A percentile compares a stretch with the other conserved stretches of the same genome.
These are phyloP conservation scores for Paraphoma sp. DNA, from an alignment of 2,329 filamentous ascomycete species.

Conservation along the genomic window DNA sequence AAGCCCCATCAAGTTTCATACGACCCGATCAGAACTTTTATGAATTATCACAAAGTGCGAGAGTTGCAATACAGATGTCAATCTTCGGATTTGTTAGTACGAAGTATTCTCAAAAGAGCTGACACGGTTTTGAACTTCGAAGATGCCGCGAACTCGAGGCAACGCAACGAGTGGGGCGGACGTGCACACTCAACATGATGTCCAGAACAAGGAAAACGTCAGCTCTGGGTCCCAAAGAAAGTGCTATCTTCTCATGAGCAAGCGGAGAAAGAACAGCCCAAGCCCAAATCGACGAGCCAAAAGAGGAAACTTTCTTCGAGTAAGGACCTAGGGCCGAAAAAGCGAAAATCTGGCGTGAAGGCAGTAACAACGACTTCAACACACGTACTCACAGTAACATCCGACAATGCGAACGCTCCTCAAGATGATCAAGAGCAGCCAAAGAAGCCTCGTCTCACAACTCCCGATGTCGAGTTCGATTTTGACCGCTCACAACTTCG, in stretches of 20 bases:
- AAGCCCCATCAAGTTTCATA: no score
- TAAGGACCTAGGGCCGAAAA: no score
- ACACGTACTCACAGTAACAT: no score
- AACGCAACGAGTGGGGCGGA: background rate
- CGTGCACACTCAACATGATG: background rate
- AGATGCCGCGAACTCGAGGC: background rate
- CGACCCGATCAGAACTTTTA: no score
- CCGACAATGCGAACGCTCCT: no score
- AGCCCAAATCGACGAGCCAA: background rate
- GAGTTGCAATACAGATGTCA: background rate
- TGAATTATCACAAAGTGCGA: no score
- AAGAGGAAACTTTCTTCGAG: no score
- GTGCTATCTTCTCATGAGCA: no score
- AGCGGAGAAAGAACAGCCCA: background rate
- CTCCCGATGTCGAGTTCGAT: conserved; percentile 11
- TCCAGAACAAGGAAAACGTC: background rate
- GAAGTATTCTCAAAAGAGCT: background rate
- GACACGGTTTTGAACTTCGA: background rate
- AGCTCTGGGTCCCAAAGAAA: background rate
- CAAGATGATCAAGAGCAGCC: background rate
- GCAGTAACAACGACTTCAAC: no score
- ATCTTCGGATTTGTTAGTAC: background rate
- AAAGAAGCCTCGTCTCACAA: conserved; percentile 7
- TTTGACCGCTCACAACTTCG: conserved; percentile 10
- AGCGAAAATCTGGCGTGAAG: no score